Evolutionary conservation across 768 basidiomycete species (phyloP), one percentile per base, ranked within the genome.

Genomic region (Boletus patriciae): DNA sequence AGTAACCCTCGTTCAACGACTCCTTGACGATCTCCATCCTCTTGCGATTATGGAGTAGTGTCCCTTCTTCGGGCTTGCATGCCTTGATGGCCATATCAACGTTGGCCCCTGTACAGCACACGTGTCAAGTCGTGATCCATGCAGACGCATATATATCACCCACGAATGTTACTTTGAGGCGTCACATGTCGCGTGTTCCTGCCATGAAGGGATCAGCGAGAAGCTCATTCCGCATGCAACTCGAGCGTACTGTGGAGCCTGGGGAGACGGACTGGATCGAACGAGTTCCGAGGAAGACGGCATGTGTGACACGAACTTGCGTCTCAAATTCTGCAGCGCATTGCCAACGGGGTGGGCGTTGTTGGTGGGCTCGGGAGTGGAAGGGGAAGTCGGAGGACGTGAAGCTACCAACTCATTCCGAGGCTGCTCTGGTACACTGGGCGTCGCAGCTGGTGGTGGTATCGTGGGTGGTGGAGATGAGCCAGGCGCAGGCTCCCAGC

Each of bases 1-100:
- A 93, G 65, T 93, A 94, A 3, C 88, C 87, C 59, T 91, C 88
- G 59, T 90, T 78, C n/a, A 88, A 65, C 9, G 84, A 84, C 66
- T 92, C 90, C 61, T 82, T 87, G 33, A 94, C 82, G 46, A 78
- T 75, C 56, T 83, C 81, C 86, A 92, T 87, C 41, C 83, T 77
- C 65, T 86, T 77, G 45, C 83, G 74, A 66, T 88, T 90, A 48
- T 77, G 77, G 11, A 94, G 65, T 16, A 88, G 64, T 49, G 82
- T 78, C 7, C 79, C 78, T 23, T 80, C 80, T 71, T 94, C 91
- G 6, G 83, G 80, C 46, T 81, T 79, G 64, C 91, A 94, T 2
- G 87, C 88, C 51, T 77, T 81, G 59, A 90, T 79, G 11, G 89
- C 89, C 76, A 84, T 80, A 31, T 86, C 80, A 46, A 88, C 87